Percentiles rank a stretch among this genome's conserved stretches.
phyloP scores from a whole-genome alignment of 192 early-diverging fungal genomes.

The Gonapodya sp. region DNA sequence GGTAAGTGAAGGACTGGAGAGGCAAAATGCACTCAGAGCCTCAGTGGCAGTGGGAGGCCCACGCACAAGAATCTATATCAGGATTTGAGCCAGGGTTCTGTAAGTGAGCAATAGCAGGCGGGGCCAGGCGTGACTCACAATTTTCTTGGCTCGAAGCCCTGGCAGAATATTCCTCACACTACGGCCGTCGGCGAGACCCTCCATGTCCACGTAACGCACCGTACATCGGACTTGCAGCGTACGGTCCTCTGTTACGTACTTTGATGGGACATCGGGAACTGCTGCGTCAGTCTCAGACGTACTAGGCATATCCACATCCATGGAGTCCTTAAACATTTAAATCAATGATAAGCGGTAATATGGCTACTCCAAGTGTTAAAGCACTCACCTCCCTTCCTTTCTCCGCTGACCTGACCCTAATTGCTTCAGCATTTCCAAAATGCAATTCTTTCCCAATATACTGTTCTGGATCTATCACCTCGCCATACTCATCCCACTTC shows the following conservation, averaged over 20 bases:
- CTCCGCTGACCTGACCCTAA: neutral
- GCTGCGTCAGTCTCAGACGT: slow-evolving; percentile 21
- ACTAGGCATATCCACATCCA: slow-evolving; percentile 38
- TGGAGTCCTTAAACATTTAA: slow-evolving; percentile 27
- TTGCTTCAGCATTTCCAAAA: neutral
- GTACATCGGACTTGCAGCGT: slow-evolving; percentile 58
- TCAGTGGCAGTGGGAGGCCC: slow-evolving; percentile 63
- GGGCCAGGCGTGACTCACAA: slow-evolving; percentile 47
- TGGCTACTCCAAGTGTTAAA: neutral
- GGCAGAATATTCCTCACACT: slow-evolving; percentile 79
- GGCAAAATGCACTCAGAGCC: slow-evolving; percentile 51
- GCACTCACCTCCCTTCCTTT: neutral
- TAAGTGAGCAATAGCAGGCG: neutral
- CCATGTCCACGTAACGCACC: slow-evolving; percentile 80
- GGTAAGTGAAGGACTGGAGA: slow-evolving; percentile 57
- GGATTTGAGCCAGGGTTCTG: no score
- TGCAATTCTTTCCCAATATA: slow-evolving; percentile 16
- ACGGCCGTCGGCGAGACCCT: slow-evolving; percentile 79
- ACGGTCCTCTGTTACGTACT: slow-evolving; percentile 55
- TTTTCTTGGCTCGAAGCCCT: slow-evolving; percentile 65
- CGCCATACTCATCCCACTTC: slow-evolving; percentile 87
- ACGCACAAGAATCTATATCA: slow-evolving; percentile 74
- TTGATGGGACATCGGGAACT: slow-evolving; percentile 59
- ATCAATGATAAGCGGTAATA: neutral
- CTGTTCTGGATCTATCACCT: slow-evolving; percentile 59